Percentiles rank a stretch among this genome's conserved stretches.
phyloP scores from a whole-genome alignment of 108 stramenopile species.

The Craspedostauros australis region DNA sequence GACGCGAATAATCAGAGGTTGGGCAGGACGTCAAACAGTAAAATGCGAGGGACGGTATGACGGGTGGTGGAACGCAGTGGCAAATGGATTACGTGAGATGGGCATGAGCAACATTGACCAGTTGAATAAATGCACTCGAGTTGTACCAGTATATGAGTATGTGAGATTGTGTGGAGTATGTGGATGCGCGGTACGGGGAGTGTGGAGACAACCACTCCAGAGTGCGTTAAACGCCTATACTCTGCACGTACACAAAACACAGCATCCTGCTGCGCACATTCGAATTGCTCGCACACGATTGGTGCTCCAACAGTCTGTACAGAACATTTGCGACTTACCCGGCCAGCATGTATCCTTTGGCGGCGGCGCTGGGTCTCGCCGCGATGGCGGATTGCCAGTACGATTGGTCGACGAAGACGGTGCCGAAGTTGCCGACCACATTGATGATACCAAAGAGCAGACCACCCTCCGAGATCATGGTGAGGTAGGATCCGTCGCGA shows the following conservation, averaged over 20 bases:
- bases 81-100: too few relatives aligned
- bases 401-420: constrained; percentile 73
- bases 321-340: too few relatives aligned
- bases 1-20: too few relatives aligned
- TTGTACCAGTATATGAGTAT: background rate
- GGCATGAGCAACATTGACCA: background rate
- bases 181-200: too few relatives aligned
- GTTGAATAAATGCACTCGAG: background rate
- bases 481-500: constrained; percentile 63
- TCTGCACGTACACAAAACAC: background rate
- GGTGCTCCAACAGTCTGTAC: too few relatives aligned
- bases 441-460: constrained; percentile 80
- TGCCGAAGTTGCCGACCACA: constrained; percentile 81
- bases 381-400: constrained; percentile 84
- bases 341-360: constrained; percentile 68
- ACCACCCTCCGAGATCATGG: constrained; percentile 60
- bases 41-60: background rate
- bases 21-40: too few relatives aligned
- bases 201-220: background rate
- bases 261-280: background rate
- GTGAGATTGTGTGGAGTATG: background rate
- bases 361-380: constrained; percentile 47
- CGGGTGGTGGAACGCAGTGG: background rate
- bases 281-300: too few relatives aligned
- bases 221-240: background rate